Base-by-base conservation (phyloP, 2,329 filamentous ascomycete genomes). In the Phialemonium atrogriseum region DNA sequence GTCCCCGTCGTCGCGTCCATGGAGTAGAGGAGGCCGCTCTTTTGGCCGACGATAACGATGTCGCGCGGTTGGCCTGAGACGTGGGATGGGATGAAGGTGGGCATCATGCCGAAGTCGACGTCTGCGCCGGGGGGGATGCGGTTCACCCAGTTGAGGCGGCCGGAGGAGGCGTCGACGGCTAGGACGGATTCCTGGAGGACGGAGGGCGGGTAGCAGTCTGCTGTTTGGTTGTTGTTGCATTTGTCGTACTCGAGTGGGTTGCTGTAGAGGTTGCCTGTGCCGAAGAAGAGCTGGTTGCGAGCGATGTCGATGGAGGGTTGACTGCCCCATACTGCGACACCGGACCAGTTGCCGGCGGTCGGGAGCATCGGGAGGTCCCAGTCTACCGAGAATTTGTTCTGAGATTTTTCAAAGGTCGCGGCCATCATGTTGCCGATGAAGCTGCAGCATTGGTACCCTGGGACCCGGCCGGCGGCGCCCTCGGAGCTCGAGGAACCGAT, bases 211-310 rank as follows among this genome's bases (percentile, higher is more conserved):
- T 50, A 40, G 28, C 45, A 46, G 23, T 43, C 43, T 8, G 34
- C 27, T 5, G 37, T 32, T 14, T 39, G 30, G 7, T 30, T 16
- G 14, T 41, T 39, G 13, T 41, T 37, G 33, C 52, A 55, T 9
- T 40, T 28, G 7, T 38, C 22, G 14, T 35, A 44, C 3, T n/a
- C 27, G 10, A 35, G 22, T 1, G 54, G 48, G 6, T 44, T 27
- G 2, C 34, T 30, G 35, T 56, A 56, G 3, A 44, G 16, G 38
- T 56, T 54, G 12, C 53, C 52, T 4, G 49, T 54, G 12, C 37
- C 51, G 30, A 52, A 38, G 32, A 49, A 52, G 7, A 56, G 44
- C 20, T 48, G 46, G 18, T 34, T 33, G 7, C 49, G 41, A 5
- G 5, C 26, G 1, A 30, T 10, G 31, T 56, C 52, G 32, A 56